phyloP scores from a whole-genome alignment of 331 rosid species.

The Quercus lobata region DNA sequence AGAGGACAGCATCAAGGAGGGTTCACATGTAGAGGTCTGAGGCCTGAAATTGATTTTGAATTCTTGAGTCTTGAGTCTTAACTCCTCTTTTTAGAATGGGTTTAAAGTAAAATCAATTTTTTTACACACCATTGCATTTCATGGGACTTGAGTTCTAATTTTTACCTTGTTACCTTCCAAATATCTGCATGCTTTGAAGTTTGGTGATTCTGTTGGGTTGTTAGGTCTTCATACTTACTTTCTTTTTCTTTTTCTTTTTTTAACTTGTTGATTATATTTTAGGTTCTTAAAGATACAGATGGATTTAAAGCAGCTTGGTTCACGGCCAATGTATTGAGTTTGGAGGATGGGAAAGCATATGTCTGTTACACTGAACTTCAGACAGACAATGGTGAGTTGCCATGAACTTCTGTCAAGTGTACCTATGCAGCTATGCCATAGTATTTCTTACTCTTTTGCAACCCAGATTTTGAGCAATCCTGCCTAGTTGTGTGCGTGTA shows the following conservation, averaged over 20 bases:
- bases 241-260: background rate
- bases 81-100: background rate
- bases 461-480: background rate
- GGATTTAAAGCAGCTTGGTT: slow-evolving; percentile 89
- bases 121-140: background rate
- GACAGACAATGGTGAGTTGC: slow-evolving; percentile 65
- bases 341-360: slow-evolving; percentile 70
- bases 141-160: background rate
- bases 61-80: background rate
- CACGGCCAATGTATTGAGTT: slow-evolving; percentile 68
- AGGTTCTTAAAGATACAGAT: slow-evolving; percentile 84
- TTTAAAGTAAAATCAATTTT: background rate
- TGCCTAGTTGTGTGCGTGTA: background rate
- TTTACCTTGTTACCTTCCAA: background rate
- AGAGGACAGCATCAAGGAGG: slow-evolving; percentile 62
- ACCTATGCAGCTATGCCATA: slow-evolving; percentile 12
- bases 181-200: background rate
- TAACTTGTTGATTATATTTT: slow-evolving; percentile 19
- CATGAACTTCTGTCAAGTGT: background rate
- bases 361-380: slow-evolving; percentile 74
- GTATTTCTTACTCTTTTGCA: background rate
- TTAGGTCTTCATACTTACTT: slow-evolving; percentile 2
- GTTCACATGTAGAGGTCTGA: slow-evolving; percentile 85
- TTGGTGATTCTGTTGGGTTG: slow-evolving; percentile 8
- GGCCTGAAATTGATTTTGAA: slow-evolving; percentile 8